A percentile compares a stretch with the other conserved stretches of the same genome.
Conservation (phyloP, 768 basidiomycete species). For the Boletus subparvulus region DNA sequence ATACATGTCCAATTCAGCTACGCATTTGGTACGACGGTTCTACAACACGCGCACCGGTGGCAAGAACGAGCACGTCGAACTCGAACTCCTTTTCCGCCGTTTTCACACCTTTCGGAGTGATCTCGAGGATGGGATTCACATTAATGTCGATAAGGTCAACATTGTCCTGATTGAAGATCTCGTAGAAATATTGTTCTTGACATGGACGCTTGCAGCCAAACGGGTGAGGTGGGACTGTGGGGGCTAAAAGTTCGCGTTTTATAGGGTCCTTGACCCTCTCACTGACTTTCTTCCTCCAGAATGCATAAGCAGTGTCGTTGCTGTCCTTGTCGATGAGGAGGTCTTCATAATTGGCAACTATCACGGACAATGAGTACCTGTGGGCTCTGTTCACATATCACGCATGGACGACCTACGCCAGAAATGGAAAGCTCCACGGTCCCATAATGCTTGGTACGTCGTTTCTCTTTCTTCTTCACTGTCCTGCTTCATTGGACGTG, state of each 20-base stretch:
- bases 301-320: conserved; percentile 1
- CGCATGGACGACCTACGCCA: conserved; percentile 2
- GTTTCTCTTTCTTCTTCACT: conserved; percentile 10
- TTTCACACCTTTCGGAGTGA: conserved; percentile 4
- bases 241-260: conserved; percentile 5
- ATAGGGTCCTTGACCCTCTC: background rate
- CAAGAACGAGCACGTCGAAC: conserved; percentile 7
- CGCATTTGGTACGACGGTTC: background rate
- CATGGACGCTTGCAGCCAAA: conserved; percentile 7
- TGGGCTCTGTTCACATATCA: too few relatives aligned
- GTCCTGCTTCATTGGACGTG: conserved; percentile 7
- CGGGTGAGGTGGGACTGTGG: conserved; percentile 1
- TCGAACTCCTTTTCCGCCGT: conserved; percentile 5
- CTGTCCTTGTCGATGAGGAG: background rate
- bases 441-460: conserved; percentile 9
- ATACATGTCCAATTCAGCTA: background rate
- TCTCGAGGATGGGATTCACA: conserved; percentile 1
- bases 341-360: conserved; percentile 11
- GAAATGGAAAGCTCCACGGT: conserved; percentile 9
- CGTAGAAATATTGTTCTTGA: conserved; percentile 9
- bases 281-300: conserved; percentile 10
- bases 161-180: conserved; percentile 10
- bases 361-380: background rate
- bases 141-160: conserved; percentile 9
- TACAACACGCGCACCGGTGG: background rate